These are phyloP conservation scores for Cephalotrichum gorgonifer DNA, from an alignment of 2,329 filamentous ascomycete species.

Conservation along the genomic window DNA sequence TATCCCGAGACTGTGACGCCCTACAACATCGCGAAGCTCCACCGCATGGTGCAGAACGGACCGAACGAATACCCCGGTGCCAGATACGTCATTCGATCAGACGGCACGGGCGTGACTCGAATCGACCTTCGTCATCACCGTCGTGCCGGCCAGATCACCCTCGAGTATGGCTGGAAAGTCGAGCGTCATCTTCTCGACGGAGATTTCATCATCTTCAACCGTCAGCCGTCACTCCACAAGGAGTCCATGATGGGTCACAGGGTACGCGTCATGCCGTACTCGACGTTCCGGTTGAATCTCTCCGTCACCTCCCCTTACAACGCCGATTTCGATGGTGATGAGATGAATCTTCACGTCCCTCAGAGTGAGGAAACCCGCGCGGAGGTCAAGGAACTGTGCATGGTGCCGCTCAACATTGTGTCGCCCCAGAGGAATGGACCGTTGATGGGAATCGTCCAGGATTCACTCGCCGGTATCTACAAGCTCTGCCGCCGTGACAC, in stretches of 20 bases:
- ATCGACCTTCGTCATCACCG: constrained; percentile 94
- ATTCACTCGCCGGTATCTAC: constrained; percentile 92
- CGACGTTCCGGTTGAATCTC: constrained; percentile 92
- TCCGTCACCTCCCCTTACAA: constrained; percentile 99
- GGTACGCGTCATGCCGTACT: constrained; percentile 97
- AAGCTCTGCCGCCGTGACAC: constrained; percentile 91
- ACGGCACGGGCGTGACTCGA: constrained; percentile 57
- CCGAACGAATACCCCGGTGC: constrained; percentile 93
- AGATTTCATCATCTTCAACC: constrained; percentile 99
- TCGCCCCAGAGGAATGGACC: constrained; percentile 95
- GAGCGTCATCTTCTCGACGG: constrained; percentile 93
- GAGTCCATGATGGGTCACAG: constrained; percentile 99
- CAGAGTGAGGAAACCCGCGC: constrained; percentile 95
- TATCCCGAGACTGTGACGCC: constrained; percentile 97
- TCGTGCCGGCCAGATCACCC: constrained; percentile 70
- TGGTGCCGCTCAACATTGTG: constrained; percentile 98
- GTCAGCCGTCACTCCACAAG: constrained; percentile 97
- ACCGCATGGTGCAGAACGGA: constrained; percentile 81
- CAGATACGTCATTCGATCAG: constrained; percentile 89
- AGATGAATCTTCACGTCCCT: constrained; percentile 99
- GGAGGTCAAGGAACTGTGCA: constrained; percentile 86
- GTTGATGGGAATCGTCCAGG: constrained; percentile 98
- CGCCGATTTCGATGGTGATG: constrained; percentile 98
- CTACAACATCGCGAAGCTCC: constrained; percentile 92
- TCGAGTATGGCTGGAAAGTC: constrained; percentile 98